These are phyloP conservation scores for Prototheca cutis DNA, from an alignment of 163 green algal species.

Conservation along the genomic window DNA sequence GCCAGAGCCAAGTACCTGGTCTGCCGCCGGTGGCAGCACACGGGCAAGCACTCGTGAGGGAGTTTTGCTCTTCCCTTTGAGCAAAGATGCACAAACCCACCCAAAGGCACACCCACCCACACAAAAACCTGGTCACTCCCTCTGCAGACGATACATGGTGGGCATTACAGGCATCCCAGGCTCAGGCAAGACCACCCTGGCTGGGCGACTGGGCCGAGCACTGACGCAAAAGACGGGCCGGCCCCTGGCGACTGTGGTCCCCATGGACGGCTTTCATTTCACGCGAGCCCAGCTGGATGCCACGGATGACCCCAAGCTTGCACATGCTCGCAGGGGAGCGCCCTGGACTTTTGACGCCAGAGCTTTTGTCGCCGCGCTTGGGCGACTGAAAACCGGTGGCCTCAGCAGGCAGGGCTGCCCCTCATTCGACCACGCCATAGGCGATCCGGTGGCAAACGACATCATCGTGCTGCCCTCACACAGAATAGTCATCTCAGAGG, in stretches of 20 bases:
- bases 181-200: constrained; percentile 58
- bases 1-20: too few relatives aligned
- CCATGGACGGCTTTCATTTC: constrained; percentile 74
- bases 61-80: too few relatives aligned
- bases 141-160: background rate
- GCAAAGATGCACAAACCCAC: too few relatives aligned
- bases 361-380: constrained; percentile 44
- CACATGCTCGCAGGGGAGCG: constrained; percentile 52
- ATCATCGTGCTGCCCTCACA: constrained; percentile 34
- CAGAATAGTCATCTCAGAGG: constrained; percentile 44
- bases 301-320: constrained; percentile 57
- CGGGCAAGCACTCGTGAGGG: too few relatives aligned
- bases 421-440: constrained; percentile 67
- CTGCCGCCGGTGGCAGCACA: too few relatives aligned
- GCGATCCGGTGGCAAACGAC: constrained; percentile 48
- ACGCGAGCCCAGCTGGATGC: constrained; percentile 48
- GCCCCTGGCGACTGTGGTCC: constrained; percentile 25
- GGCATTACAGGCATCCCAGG: constrained; percentile 13
- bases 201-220: constrained; percentile 19
- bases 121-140: too few relatives aligned
- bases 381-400: background rate
- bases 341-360: constrained; percentile 73
- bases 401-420: constrained; percentile 18
- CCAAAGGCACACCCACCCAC: too few relatives aligned
- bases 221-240: constrained; percentile 1